Evolutionary conservation across 2,329 filamentous ascomycete species (phyloP).

Genomic region (Alternaria panax): DNA sequence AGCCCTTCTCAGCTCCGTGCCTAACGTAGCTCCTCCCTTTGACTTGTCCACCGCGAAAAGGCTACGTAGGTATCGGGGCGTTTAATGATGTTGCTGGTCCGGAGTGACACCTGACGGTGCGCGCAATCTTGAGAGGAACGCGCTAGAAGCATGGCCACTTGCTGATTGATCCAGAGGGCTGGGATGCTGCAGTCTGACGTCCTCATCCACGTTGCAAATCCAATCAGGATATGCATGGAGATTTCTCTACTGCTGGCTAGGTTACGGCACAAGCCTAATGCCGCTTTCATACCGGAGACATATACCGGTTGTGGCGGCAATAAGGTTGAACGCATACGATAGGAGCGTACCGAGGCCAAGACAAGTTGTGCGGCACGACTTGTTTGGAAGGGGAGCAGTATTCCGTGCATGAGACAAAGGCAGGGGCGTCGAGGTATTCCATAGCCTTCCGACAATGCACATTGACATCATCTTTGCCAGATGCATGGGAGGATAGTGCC

Average conservation of each 20-base stretch:
- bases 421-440: slow-evolving; percentile 2
- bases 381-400: background rate
- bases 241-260: background rate
- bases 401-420: background rate
- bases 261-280: slow-evolving; percentile 14
- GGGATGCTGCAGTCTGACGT: slow-evolving; percentile 16
- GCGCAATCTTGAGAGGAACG: slow-evolving; percentile 7
- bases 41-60: slow-evolving; percentile 10
- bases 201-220: slow-evolving; percentile 6
- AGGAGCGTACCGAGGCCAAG: slow-evolving; percentile 6
- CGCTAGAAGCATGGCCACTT: slow-evolving; percentile 17
- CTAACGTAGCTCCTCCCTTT: background rate
- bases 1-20: background rate
- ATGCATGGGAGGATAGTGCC: background rate
- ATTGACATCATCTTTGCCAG: slow-evolving; percentile 6
- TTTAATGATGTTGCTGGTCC: slow-evolving; percentile 4
- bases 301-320: slow-evolving; percentile 16
- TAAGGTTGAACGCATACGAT: background rate
- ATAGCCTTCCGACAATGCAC: background rate
- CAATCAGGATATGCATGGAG: slow-evolving; percentile 2
- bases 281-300: slow-evolving; percentile 11
- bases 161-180: slow-evolving; percentile 1
- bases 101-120: slow-evolving; percentile 6
- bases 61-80: background rate
- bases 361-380: background rate